A percentile compares a stretch with the other conserved stretches of the same genome.
These are phyloP conservation scores for Prunus yedoensis DNA, from an alignment of 331 rosid genomes.

Conservation along the genomic window DNA sequence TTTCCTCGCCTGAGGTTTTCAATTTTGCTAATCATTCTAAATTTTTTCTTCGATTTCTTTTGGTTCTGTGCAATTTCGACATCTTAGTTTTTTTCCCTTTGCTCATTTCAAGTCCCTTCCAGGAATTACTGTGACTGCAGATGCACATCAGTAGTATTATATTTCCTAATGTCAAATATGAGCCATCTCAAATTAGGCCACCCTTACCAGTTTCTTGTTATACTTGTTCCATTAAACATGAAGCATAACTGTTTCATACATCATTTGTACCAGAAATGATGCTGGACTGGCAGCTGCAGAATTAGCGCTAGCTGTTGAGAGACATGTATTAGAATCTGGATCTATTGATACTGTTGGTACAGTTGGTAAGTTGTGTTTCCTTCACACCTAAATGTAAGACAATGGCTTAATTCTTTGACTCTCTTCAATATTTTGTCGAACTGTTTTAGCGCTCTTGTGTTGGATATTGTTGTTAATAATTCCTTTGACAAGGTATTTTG, in stretches of 20 bases:
- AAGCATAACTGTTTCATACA: conserved; percentile 16
- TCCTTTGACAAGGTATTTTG: conserved; percentile 60
- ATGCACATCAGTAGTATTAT: no score
- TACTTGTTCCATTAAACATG: background rate
- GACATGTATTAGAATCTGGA: conserved; percentile 82
- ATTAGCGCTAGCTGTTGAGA: conserved; percentile 84
- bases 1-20: background rate
- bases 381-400: background rate
- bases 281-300: conserved; percentile 97
- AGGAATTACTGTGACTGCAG: no score
- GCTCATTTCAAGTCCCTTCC: no score
- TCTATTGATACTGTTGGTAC: conserved; percentile 95
- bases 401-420: background rate
- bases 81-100: no score
- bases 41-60: no score
- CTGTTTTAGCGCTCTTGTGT: background rate
- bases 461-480: background rate
- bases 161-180: no score
- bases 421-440: background rate
- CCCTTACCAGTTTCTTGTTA: background rate
- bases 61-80: no score
- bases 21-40: no score
- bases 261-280: conserved; percentile 65
- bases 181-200: background rate
- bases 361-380: conserved; percentile 56